These are phyloP conservation scores for Venturia effusa DNA, from an alignment of 2,329 filamentous ascomycete species.

Conservation along the genomic window DNA sequence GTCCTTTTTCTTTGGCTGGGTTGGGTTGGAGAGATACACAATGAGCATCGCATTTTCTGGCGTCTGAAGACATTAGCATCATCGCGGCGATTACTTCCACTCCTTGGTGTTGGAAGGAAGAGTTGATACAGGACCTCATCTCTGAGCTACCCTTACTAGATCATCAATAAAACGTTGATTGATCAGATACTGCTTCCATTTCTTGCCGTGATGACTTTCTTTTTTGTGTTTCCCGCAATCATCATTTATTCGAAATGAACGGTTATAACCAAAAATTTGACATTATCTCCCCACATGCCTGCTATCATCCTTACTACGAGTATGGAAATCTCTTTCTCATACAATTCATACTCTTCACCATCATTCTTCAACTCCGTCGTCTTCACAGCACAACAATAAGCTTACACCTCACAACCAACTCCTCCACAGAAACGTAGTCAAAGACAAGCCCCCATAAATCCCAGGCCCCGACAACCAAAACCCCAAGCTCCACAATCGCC, in stretches of 20 bases:
- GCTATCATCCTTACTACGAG: no score
- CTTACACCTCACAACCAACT: background rate
- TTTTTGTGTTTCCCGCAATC: no score
- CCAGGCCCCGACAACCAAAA: background rate
- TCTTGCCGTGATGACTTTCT: background rate
- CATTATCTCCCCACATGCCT: no score
- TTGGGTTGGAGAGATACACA: background rate
- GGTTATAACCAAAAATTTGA: no score
- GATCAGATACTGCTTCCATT: background rate
- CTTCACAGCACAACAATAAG: background rate
- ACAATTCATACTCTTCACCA: background rate
- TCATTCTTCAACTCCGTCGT: background rate
- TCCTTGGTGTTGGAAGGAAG: background rate
- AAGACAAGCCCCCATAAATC: background rate
- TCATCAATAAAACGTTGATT: background rate
- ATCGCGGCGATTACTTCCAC: background rate
- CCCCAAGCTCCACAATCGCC: no score
- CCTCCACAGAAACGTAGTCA: background rate
- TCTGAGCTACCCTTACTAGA: background rate
- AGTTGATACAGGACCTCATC: background rate
- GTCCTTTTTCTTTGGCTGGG: background rate
- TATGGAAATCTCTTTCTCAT: no score
- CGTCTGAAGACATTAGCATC: background rate
- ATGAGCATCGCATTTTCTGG: background rate
- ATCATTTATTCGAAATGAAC: no score